Base-by-base conservation (phyloP, 2,329 filamentous ascomycete species). In the Blastomyces parvus region DNA sequence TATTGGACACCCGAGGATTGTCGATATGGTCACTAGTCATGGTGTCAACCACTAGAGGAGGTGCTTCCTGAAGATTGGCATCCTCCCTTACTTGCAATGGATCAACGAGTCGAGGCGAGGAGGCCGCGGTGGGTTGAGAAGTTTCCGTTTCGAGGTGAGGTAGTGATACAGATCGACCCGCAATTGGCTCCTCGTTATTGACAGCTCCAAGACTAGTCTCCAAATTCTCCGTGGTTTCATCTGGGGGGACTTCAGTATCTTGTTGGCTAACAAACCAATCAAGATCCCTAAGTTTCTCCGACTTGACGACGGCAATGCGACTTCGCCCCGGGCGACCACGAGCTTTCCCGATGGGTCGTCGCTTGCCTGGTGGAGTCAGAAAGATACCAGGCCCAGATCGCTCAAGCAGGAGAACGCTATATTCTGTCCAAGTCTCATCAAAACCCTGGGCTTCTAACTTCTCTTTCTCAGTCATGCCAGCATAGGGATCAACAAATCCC, bases 381-480 rank as follows among this genome's bases (percentile, higher is more conserved):
- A 78, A 79, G 13, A 79, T 70, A 11, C 78, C 78, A 14, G 75
- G 70, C 3, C 63, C 65, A 14, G 71, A 68, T n/a, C 74, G 74
- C 36, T 77, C 72, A 57, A 77, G 73, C 4, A 74, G 62, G 3
- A 76, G 63, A 30, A 74, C 69, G 40, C 68, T 76, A 63, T 77
- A 78, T 63, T 76, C 74, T 1, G 76, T 77, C 74, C 74, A 78
- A 1, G 70, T 71, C 60, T 77, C 74, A 64, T 78, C 76, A 64
- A 77, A 66, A 1, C 76, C 76, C 61, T 74, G 67, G 27, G 74
- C 72, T 63, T 76, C 72, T 1, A 78, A 69, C 50, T 68, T 74
- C 60, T 78, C 75, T 40, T 73, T 73, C 64, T 74, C 74, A 0
- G 76, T 72, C 68, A 77, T 71, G 8, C 70, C 72, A 11, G 61